Conservation (phyloP, 2,329 filamentous ascomycete genomes). For the Hypoxylon sp. region DNA sequence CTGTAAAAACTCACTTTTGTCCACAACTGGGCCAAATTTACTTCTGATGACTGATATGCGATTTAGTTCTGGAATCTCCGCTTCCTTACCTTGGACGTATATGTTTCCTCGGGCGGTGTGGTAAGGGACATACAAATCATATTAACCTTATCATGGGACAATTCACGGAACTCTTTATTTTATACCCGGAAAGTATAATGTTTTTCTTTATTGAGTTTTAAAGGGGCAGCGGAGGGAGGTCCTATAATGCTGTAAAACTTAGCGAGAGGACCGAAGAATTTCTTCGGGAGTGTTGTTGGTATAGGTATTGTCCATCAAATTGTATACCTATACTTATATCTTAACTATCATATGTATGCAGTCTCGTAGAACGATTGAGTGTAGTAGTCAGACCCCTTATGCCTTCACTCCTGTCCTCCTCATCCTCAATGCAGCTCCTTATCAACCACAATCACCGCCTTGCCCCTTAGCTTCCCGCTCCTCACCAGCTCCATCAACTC, state of each 20-base stretch:
- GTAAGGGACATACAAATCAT: not conserved
- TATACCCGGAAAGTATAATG: no score
- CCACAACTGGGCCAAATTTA: not conserved
- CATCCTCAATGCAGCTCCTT: slow-evolving; percentile 54
- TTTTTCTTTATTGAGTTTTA: no score
- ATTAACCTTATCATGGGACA: not conserved
- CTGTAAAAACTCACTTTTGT: not conserved
- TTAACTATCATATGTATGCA: no score
- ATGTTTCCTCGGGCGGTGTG: not conserved
- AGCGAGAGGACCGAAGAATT: no score
- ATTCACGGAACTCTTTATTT: no score
- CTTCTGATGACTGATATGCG: not conserved
- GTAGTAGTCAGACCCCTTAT: not conserved
- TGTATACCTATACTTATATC: no score
- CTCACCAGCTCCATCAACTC: slow-evolving; percentile 66
- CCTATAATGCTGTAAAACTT: no score
- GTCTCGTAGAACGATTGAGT: no score
- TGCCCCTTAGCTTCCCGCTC: slow-evolving; percentile 68
- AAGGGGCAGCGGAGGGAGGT: no score
- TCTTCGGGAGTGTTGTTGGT: no score
- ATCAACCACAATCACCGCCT: slow-evolving; percentile 69
- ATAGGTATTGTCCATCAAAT: no score
- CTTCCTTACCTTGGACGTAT: not conserved
- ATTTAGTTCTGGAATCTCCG: not conserved
- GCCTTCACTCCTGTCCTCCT: slow-evolving; percentile 42